Base-by-base conservation (phyloP, 805 yeast species). In the Wickerhamiella cacticola region DNA sequence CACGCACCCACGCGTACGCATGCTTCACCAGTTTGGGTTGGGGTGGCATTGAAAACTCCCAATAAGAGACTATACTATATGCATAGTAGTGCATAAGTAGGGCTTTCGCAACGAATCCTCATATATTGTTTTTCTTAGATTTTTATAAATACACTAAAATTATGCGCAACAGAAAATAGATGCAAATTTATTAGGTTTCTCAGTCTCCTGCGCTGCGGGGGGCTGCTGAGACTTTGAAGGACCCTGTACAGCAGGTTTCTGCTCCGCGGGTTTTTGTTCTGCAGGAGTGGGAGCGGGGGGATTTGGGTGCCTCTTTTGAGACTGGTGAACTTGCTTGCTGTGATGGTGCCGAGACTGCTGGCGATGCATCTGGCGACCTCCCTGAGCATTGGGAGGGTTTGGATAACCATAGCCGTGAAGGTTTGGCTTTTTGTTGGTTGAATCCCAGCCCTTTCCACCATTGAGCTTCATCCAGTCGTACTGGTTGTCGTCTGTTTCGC, bases 381-480 rank as follows among this genome's bases (percentile, higher is more conserved):
- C 35, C 12, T 22, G 29, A 19, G 34, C 35, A 26, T 44, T 44
- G 35, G 61, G 59, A 42, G 57, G 96, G 57, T 80, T 82, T 53
- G 96, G 95, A 64, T 87, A 92, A 29, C 96, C 96, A 64, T 88
- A 88, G 38, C 97, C 97, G 65, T 88, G 96, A 53, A 88, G 68
- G 60, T 88, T 88, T 48, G 96, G 94, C 65, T 88, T 88, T 63
- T 86, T 87, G 66, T 87, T 87, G 53, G 82, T 77, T 16, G 84
- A 75, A 67, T 92, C 97, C 95, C 96, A 89, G 47, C 50, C 50
- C 23, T 29, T 42, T 51, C 97, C 97, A 49, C 83, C 85, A 63
- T 92, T 92, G 56, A 92, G 72, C 59, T 82, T 82, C 95, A 87
- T 85, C 98, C 98, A 92, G 69, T 92, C 98, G 66, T 87, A 92